phyloP scores from a whole-genome alignment of 2,329 filamentous ascomycete genomes.

The Fusarium irregulare region DNA sequence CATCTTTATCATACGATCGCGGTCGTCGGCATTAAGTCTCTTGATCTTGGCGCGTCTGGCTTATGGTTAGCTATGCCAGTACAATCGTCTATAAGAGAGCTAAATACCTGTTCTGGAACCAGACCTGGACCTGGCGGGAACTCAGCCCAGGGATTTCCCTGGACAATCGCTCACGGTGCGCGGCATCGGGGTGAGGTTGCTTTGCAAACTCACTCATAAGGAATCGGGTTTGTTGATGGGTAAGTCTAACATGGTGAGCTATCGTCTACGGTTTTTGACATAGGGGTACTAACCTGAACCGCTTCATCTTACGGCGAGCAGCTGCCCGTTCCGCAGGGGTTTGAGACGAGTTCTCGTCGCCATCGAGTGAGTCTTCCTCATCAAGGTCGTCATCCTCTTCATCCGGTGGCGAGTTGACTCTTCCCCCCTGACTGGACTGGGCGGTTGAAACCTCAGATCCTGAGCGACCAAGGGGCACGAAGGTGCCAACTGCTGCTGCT shows the following conservation, averaged over 20 bases:
- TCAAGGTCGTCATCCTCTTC: conserved; percentile 64
- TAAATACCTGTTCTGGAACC: conserved; percentile 94
- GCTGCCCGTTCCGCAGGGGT: conserved; percentile 68
- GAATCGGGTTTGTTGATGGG: conserved; percentile 96
- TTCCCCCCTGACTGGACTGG: conserved; percentile 54
- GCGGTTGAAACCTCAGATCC: conserved; percentile 48
- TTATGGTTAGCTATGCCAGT: conserved; percentile 24
- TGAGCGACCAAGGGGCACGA: conserved; percentile 49
- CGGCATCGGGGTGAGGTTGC: conserved; percentile 92
- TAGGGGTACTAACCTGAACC: conserved; percentile 72
- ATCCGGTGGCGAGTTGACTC: conserved; percentile 54
- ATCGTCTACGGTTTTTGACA: neutral
- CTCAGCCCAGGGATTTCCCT: conserved; percentile 91
- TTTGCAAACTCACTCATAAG: conserved; percentile 97
- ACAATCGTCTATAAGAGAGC: neutral
- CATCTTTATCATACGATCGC: conserved; percentile 78
- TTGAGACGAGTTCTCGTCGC: conserved; percentile 54
- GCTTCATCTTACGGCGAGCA: conserved; percentile 77
- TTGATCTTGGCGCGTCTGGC: conserved; percentile 76
- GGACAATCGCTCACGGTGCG: conserved; percentile 86
- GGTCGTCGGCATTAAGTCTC: conserved; percentile 75
- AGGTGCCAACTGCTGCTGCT: conserved; percentile 1
- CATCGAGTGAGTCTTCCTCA: conserved; percentile 68
- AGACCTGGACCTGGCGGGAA: conserved; percentile 93
- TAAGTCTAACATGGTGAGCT: conserved; percentile 72